Conservation (phyloP, 495 filamentous ascomycete species). For the Pseudevernia furfuracea region DNA sequence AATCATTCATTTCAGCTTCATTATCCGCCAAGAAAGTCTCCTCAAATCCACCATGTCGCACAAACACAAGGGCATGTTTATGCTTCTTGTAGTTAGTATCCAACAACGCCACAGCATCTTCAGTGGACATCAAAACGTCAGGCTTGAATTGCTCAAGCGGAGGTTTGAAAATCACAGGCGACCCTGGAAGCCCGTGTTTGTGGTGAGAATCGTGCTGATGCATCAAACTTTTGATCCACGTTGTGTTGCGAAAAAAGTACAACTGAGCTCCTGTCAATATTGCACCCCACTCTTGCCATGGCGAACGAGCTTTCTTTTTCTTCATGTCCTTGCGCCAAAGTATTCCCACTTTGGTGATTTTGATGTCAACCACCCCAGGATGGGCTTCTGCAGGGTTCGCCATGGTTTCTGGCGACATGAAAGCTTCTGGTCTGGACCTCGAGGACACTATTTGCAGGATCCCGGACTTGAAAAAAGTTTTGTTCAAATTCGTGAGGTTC, state of each 20-base stretch:
- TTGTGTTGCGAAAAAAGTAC: slow-evolving; percentile 89
- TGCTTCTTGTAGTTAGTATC: slow-evolving; percentile 90
- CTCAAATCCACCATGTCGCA: slow-evolving; percentile 80
- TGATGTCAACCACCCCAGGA: slow-evolving; percentile 93
- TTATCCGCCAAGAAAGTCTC: slow-evolving; percentile 85
- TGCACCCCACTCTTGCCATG: slow-evolving; percentile 98
- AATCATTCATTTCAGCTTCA: slow-evolving; percentile 91
- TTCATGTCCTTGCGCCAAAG: slow-evolving; percentile 94
- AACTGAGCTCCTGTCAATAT: slow-evolving; percentile 90
- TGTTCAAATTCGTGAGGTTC: slow-evolving; percentile 70
- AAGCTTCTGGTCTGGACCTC: slow-evolving; percentile 87
- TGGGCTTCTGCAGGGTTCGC: slow-evolving; percentile 81
- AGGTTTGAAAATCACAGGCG: slow-evolving; percentile 78
- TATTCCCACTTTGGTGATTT: slow-evolving; percentile 90
- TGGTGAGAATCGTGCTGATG: slow-evolving; percentile 74
- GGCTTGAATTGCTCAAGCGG: slow-evolving; percentile 87
- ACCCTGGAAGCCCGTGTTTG: slow-evolving; percentile 56
- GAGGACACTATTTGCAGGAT: slow-evolving; percentile 90
- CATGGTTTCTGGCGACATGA: slow-evolving; percentile 76
- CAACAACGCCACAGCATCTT: slow-evolving; percentile 80
- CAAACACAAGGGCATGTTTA: slow-evolving; percentile 88
- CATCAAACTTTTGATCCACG: slow-evolving; percentile 87
- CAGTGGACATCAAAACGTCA: slow-evolving; percentile 83
- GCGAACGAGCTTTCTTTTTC: slow-evolving; percentile 88
- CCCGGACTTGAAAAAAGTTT: slow-evolving; percentile 81